Conservation (phyloP, 2,329 filamentous ascomycete species). For the Dactylellina cionopaga region DNA sequence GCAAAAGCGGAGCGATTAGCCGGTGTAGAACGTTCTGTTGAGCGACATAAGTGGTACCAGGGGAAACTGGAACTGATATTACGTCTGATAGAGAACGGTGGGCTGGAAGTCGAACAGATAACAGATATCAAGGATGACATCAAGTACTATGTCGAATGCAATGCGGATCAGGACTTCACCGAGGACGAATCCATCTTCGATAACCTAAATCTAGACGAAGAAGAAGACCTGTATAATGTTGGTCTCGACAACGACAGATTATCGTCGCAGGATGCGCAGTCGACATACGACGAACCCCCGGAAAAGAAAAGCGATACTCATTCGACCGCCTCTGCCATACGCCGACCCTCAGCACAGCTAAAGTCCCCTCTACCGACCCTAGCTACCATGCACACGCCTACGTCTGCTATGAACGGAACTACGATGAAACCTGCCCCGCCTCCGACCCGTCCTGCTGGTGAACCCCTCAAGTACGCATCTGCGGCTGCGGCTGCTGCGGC, state of each 20-base stretch:
- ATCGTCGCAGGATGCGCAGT: conserved; percentile 95
- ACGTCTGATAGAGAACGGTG: conserved; percentile 90
- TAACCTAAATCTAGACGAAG: conserved; percentile 88
- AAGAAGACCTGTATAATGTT: conserved; percentile 88
- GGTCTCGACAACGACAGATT: conserved; percentile 80
- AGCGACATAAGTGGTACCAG: conserved; percentile 97
- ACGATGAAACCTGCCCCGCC: conserved; percentile 92
- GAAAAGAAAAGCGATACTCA: conserved; percentile 64
- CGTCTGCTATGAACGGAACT: conserved; percentile 69
- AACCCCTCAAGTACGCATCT: conserved; percentile 95
- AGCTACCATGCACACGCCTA: conserved; percentile 83
- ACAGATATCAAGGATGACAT: conserved; percentile 90
- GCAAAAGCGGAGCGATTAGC: conserved; percentile 87
- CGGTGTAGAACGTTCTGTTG: conserved; percentile 83
- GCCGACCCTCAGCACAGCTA: conserved; percentile 86
- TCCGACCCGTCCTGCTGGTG: conserved; percentile 83
- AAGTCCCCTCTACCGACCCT: conserved; percentile 94
- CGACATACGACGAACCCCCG: conserved; percentile 81
- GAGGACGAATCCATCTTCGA: conserved; percentile 97
- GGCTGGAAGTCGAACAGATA: conserved; percentile 86
- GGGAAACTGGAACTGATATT: conserved; percentile 90
- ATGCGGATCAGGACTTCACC: conserved; percentile 86
- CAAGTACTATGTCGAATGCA: conserved; percentile 92
- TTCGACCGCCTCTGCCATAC: conserved; percentile 63
- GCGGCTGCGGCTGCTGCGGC: conserved; percentile 93